Evolutionary conservation across 345 rosid genomes (phyloP), one percentile per base, ranked within the genome.

Genomic region (Populus simonii): DNA sequence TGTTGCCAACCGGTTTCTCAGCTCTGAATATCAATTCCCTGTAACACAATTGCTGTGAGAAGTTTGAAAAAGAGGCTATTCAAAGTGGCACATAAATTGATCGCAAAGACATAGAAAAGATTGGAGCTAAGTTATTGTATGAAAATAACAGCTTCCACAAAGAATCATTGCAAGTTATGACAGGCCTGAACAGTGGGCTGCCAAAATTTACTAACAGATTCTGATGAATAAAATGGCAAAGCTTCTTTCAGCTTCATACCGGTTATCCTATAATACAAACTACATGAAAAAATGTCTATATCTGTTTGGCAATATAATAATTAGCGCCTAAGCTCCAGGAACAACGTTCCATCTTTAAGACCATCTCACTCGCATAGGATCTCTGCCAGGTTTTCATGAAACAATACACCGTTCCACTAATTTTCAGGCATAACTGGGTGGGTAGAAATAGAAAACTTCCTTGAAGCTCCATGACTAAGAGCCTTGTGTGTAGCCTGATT

Each of bases 401-500:
- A 70, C 25, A 51, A 45, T 20, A 25, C 53, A 33, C 6, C 5
- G 43, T 6, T 33, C 75, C 53, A 11, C n/a, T 17, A 51, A 72
- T 43, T 65, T 74, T 27, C 77, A 74, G 45, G 70, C 43, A 29
- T 20, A 65, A 74, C 23, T 49, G 69, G 7, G n/a, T 41, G 61
- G 41, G 41, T 27, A 31, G 78, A 65, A 41, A 13, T 2, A 31
- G 75, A 61, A 41, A 73, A 75, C 68, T 61, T 49, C 23, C 39
- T 53, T 23, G 72, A 69, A 70, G 67, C 78, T 67, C 78, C 45
- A 66, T 49, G 76, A 77, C 53, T 29, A 33, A 82, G 82, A 72
- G 76, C 25, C 27, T 62, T 45, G 45, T 65, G 53, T 20, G 85
- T 75, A 62, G 31, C 51, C 61, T 7, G 72, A 76, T 80, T 87